Evolutionary conservation across 805 yeast genomes (phyloP).

Genomic region (Starmerella apicola): DNA sequence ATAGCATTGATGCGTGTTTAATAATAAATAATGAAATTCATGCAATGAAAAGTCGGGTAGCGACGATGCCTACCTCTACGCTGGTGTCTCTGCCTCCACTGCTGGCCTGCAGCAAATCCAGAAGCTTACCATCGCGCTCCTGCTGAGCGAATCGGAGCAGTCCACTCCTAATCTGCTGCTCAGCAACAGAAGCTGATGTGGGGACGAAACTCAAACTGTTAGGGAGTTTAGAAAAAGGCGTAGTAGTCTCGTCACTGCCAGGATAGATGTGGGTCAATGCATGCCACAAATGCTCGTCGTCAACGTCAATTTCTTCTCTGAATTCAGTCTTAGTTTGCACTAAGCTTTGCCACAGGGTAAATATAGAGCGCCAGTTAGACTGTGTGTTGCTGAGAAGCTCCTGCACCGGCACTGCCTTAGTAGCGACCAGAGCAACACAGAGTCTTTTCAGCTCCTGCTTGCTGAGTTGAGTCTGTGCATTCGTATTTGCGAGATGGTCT

Average conservation of each 20-base stretch:
- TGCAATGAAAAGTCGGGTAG: conserved; percentile 9
- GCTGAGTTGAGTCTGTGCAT: conserved; percentile 1
- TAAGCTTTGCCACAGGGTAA: conserved; percentile 6
- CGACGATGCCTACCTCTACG: conserved; percentile 6
- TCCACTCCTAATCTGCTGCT: conserved; percentile 10
- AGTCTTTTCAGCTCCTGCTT: conserved; percentile 6
- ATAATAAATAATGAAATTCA: not conserved
- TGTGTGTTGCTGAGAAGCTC: not conserved
- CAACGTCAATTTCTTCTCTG: not conserved
- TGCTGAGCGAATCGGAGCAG: conserved; percentile 8
- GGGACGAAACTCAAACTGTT: conserved; percentile 4
- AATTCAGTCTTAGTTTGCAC: not conserved
- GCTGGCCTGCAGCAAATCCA: conserved; percentile 5
- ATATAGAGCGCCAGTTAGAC: conserved; percentile 11
- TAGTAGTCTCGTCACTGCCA: no score
- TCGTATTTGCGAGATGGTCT: not conserved
- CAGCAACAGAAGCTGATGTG: conserved; percentile 2
- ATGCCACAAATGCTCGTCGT: conserved; percentile 1
- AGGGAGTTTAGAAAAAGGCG: conserved; percentile 6
- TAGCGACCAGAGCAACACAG: conserved; percentile 13
- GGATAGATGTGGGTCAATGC: conserved; percentile 4
- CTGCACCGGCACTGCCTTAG: conserved; percentile 6
- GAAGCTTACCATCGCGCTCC: conserved; percentile 1
- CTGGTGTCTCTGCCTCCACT: conserved; percentile 3
- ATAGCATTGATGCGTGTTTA: no score